Percentiles rank a stretch among this genome's conserved stretches.
phyloP scores from a whole-genome alignment of 2,329 filamentous ascomycete species.

The Blastomyces emzantsi region DNA sequence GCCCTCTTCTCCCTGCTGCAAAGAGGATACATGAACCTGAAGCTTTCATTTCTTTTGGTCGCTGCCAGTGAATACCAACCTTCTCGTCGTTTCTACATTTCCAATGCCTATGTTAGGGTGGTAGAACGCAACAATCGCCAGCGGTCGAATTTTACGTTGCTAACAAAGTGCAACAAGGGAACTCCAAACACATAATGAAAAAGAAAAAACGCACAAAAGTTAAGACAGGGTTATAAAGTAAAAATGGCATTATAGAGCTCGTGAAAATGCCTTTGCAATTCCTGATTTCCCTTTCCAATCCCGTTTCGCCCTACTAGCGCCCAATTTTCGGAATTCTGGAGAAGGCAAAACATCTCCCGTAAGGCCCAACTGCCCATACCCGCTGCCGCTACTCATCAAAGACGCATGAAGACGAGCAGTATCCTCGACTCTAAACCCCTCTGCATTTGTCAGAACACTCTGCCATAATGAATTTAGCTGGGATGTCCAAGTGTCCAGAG shows the following conservation, averaged over 20 bases:
- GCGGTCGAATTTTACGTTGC: neutral
- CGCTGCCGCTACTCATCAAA: conserved; percentile 27
- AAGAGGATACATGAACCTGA: neutral
- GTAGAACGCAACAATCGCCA: neutral
- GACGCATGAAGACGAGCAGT: conserved; percentile 28
- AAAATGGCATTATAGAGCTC: conserved; percentile 7
- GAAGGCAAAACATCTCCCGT: conserved; percentile 6
- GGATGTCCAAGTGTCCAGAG: conserved; percentile 62
- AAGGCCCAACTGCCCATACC: conserved; percentile 16
- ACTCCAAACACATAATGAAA: neutral
- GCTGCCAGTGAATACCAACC: neutral
- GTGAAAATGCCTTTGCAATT: conserved; percentile 13
- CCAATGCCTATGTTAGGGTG: neutral
- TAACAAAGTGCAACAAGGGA: neutral
- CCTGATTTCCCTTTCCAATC: conserved; percentile 21
- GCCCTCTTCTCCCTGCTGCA: neutral
- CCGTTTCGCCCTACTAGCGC: neutral
- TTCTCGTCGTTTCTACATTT: neutral
- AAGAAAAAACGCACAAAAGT: neutral
- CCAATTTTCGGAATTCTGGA: conserved; percentile 16
- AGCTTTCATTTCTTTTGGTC: neutral
- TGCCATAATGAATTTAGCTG: conserved; percentile 61
- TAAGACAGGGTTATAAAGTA: neutral
- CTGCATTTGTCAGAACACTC: conserved; percentile 66
- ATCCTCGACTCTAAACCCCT: conserved; percentile 50